A percentile compares a stretch with the other conserved stretches of the same genome.
Evolutionary conservation across 164 flowering plant genomes (phyloP).

Genomic region (Sextonia rubra): DNA sequence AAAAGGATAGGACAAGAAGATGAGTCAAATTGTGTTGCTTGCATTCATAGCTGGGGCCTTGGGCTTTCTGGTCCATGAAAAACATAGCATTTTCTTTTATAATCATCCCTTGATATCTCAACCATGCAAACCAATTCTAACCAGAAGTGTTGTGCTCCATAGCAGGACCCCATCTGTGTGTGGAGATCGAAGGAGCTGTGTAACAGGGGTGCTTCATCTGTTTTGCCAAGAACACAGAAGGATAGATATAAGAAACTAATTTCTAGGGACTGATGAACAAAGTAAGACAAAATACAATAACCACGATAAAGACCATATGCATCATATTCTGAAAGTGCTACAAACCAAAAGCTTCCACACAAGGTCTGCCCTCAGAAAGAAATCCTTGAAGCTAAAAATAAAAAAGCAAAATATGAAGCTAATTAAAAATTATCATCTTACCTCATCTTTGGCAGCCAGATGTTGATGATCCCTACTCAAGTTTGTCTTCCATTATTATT

Average conservation of each 20-base stretch:
- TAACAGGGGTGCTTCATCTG: not conserved
- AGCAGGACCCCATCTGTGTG: not conserved
- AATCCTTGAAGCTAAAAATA: no score
- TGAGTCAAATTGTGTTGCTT: not conserved
- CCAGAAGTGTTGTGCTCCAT: not conserved
- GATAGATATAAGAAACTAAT: not conserved
- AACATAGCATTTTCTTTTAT: not conserved
- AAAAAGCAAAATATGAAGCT: not conserved
- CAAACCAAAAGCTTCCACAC: no score
- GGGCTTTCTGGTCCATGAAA: not conserved
- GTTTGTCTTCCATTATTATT: conserved; percentile 14
- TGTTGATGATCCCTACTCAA: not conserved
- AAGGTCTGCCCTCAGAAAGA: no score
- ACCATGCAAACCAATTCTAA: not conserved
- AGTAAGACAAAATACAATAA: no score
- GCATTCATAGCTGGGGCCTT: not conserved
- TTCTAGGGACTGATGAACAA: not conserved
- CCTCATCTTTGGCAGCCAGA: not conserved
- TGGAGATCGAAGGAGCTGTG: not conserved
- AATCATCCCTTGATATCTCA: not conserved
- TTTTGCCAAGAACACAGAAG: not conserved
- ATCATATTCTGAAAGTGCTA: not conserved
- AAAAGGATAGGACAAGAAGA: not conserved
- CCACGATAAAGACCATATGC: not conserved
- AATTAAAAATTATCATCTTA: not conserved